Percentiles rank a stretch among this genome's conserved stretches.
These are phyloP conservation scores for Syzygium oleosum DNA, from an alignment of 345 rosid genomes.

Conservation along the genomic window DNA sequence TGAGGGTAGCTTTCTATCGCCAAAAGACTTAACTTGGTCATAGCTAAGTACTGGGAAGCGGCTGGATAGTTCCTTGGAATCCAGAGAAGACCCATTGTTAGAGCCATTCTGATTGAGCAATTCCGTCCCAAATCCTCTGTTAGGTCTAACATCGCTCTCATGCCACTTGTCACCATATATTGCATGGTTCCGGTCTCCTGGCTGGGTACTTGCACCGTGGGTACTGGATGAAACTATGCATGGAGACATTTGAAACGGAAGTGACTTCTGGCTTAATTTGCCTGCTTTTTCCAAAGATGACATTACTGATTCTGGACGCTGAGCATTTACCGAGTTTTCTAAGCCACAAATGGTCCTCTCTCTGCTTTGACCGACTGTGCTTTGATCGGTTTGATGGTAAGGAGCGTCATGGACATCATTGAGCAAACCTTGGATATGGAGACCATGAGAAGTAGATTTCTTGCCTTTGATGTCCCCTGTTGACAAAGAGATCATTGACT, in stretches of 20 bases:
- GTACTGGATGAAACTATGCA: constrained; percentile 48
- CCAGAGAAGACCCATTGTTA: constrained; percentile 5
- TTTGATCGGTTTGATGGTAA: constrained; percentile 29
- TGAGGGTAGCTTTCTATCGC: background rate
- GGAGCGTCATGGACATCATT: constrained; percentile 37
- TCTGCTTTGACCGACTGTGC: constrained; percentile 30
- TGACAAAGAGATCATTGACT: constrained; percentile 4
- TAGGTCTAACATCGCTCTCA: constrained; percentile 29
- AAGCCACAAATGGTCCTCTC: constrained; percentile 31
- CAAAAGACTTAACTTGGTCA: constrained; percentile 7
- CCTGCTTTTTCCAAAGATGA: constrained; percentile 52
- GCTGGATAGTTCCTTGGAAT: constrained; percentile 3
- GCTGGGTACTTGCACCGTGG: constrained; percentile 27
- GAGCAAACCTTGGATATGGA: constrained; percentile 26
- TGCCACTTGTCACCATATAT: constrained; percentile 46
- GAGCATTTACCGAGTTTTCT: constrained; percentile 35
- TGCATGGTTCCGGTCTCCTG: constrained; percentile 43
- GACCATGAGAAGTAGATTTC: constrained; percentile 30
- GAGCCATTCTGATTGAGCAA: constrained; percentile 37
- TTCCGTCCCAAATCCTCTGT: constrained; percentile 35
- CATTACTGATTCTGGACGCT: constrained; percentile 36
- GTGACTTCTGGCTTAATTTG: constrained; percentile 47
- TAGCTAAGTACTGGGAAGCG: constrained; percentile 11
- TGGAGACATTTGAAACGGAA: constrained; percentile 40
- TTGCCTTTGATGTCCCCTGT: constrained; percentile 46